These are phyloP conservation scores for Solanum rostratum DNA, from an alignment of 257 asterid genomes.

Conservation along the genomic window DNA sequence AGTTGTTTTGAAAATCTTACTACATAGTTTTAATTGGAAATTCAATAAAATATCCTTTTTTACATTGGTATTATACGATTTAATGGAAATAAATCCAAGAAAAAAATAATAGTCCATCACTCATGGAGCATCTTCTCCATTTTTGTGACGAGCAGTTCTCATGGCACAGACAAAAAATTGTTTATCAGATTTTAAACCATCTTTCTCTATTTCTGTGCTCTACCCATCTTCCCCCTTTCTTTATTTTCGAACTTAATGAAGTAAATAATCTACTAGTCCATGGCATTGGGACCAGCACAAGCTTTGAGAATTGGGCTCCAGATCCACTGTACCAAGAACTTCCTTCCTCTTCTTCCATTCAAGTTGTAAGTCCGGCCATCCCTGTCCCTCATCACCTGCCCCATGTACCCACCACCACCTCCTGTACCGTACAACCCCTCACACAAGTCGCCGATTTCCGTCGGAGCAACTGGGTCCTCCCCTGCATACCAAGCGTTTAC, in stretches of 20 bases:
- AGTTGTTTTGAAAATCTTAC: not conserved
- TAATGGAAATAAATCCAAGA: not conserved
- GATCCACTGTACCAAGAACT: constrained; percentile 75
- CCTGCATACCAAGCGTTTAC: constrained; percentile 99
- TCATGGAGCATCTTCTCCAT: not conserved
- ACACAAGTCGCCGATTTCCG: constrained; percentile 86
- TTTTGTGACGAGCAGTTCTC: not conserved
- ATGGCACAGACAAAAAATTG: not conserved
- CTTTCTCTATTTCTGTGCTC: not conserved
- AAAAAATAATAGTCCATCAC: not conserved
- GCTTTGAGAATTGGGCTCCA: constrained; percentile 72
- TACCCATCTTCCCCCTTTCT: not conserved
- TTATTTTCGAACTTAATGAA: not conserved
- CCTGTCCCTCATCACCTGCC: constrained; percentile 52
- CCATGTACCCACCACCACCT: constrained; percentile 88
- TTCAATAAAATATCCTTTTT: not conserved
- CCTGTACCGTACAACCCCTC: constrained; percentile 90
- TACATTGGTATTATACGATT: not conserved
- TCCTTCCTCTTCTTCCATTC: constrained; percentile 64
- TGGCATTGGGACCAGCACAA: constrained; percentile 85
- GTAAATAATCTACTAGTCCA: constrained; percentile 20
- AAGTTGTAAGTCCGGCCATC: constrained; percentile 59
- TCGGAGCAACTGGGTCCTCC: constrained; percentile 85
- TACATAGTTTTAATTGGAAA: not conserved
- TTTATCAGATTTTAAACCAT: not conserved